Percentiles rank a stretch among this genome's conserved stretches.
Conservation (phyloP, 805 yeast genomes). For the Myxozyma sirexii region DNA sequence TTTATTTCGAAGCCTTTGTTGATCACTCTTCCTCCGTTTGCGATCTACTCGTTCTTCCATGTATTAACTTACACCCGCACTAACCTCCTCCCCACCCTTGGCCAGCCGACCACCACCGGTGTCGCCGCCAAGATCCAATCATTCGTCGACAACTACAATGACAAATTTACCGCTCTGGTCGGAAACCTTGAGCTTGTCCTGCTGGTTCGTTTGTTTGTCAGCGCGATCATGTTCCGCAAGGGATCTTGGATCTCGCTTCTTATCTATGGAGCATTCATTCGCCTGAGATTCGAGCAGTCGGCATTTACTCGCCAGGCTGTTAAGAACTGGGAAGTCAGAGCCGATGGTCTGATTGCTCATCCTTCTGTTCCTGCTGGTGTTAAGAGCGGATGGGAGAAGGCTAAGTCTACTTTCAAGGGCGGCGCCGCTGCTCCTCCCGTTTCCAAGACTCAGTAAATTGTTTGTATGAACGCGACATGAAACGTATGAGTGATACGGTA, state of each 20-base stretch:
- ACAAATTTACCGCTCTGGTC: constrained; percentile 59
- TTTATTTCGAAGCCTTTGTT: constrained; percentile 61
- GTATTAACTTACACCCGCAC: constrained; percentile 69
- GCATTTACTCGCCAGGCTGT: constrained; percentile 69
- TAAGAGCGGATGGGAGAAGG: constrained; percentile 54
- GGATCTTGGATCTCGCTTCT: constrained; percentile 60
- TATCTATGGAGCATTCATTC: constrained; percentile 63
- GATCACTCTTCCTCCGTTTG: constrained; percentile 71
- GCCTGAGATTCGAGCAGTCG: constrained; percentile 76
- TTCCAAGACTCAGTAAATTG: constrained; percentile 27
- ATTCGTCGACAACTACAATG: constrained; percentile 59
- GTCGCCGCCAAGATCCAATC: constrained; percentile 43
- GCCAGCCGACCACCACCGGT: constrained; percentile 41
- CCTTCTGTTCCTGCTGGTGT: constrained; percentile 56
- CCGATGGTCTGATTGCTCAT: constrained; percentile 59
- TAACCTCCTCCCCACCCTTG: constrained; percentile 65
- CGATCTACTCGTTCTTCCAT: constrained; percentile 80
- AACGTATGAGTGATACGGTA: neutral
- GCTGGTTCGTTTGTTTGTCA: constrained; percentile 47
- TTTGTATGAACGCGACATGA: neutral
- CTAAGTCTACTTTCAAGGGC: constrained; percentile 44
- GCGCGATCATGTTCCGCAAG: constrained; percentile 61
- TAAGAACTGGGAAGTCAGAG: constrained; percentile 67
- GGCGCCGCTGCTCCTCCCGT: constrained; percentile 23
- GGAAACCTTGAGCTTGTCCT: constrained; percentile 59